These are phyloP conservation scores for Leucaena leucocephala DNA, from an alignment of 306 rosid species.

Conservation along the genomic window DNA sequence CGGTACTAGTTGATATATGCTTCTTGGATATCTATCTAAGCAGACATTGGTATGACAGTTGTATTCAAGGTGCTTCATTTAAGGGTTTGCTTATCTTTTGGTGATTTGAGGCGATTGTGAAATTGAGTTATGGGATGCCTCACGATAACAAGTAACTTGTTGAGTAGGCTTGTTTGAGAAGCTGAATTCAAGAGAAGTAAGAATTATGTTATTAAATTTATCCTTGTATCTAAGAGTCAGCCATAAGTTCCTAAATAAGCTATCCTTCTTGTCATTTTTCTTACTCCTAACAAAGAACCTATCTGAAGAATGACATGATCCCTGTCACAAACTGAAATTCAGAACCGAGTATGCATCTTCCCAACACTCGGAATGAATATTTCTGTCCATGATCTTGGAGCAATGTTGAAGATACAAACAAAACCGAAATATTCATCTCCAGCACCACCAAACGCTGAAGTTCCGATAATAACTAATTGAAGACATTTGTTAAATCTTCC, in stretches of 20 bases:
- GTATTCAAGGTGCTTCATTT: constrained; percentile 42
- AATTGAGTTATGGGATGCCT: no score
- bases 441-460: constrained; percentile 18
- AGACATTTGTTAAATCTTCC: background rate
- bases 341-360: background rate
- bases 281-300: constrained; percentile 3
- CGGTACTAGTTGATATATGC: constrained; percentile 34
- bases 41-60: constrained; percentile 42
- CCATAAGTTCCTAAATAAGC: background rate
- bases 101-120: no score
- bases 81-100: constrained; percentile 13
- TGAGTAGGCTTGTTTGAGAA: background rate
- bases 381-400: background rate
- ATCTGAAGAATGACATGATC: constrained; percentile 37
- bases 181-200: background rate
- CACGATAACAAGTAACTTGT: no score
- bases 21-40: constrained; percentile 47
- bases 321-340: constrained; percentile 14
- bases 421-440: background rate
- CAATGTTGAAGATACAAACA: background rate
- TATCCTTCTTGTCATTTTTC: background rate
- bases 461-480: constrained; percentile 18
- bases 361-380: constrained; percentile 1
- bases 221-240: background rate
- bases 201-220: background rate